Base-by-base conservation (phyloP, 768 basidiomycete species). In the Mycena amicta region DNA sequence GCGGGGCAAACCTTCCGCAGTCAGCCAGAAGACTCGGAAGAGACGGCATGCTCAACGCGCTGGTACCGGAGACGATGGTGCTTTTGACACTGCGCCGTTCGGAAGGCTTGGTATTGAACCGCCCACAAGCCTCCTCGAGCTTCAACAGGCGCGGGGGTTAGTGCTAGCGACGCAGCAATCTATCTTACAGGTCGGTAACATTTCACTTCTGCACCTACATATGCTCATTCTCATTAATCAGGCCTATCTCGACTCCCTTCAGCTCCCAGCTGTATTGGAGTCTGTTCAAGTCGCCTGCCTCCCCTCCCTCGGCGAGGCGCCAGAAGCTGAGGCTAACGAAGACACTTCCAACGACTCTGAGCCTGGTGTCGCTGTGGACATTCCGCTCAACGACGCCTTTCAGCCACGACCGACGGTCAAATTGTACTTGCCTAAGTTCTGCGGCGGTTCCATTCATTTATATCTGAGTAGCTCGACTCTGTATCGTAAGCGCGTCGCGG, bases 241-340 rank as follows among this genome's bases (percentile, higher is more conserved):
- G 62, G 40, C 41, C 3, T 63, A 63, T 26, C 33, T 63, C 49
- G 43, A 60, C 30, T 51, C 62, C 6, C 47, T 63, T 40, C 58
- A 49, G 4, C 40, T 57, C 31, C 58, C 62, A 11, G 29, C 30
- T 11, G 55, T 63, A 5, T 33, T 40, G 20, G 52, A 22, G 8
- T 60, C 62, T 0, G 3, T 63, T 31, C 53, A 45, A 29, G 50
- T 47, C n/a, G 56, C 52, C 4, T 52, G 41, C 31, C 28, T 63
- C 40, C 26, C 25, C 2, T 11, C 47, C 13, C 0, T 23, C 23
- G 4, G 18, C 12, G 16, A 15, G 4, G 2, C 15, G 18, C 26
- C 47, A 15, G 52, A 54, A 29, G 22, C 47, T 22, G 52, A 54
- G 16, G 40, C 37, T n/a, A 39, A 27, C 4, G 23, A 5, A 5